These are phyloP conservation scores for Phragmites australis DNA, from an alignment of 176 grass and related monocot genomes.

Conservation along the genomic window DNA sequence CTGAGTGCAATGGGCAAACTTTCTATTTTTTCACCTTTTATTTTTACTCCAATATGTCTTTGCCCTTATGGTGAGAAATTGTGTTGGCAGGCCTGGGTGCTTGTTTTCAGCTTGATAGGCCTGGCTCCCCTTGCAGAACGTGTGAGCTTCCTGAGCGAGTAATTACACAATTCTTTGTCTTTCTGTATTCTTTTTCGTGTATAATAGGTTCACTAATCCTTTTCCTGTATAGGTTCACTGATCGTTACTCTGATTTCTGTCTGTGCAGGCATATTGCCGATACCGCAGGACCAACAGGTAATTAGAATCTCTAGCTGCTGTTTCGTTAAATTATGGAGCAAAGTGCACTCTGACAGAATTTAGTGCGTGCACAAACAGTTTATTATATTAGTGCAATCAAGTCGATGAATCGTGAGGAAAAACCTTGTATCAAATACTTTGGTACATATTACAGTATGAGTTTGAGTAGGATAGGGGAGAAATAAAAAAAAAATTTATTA, in stretches of 20 bases:
- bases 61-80: neutral
- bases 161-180: slow-evolving; percentile 18
- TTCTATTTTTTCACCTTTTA: too few relatives aligned
- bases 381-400: neutral
- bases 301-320: neutral
- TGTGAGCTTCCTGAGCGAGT: slow-evolving; percentile 75
- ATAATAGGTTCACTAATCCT: neutral
- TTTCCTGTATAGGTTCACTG: too few relatives aligned
- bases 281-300: slow-evolving; percentile 56
- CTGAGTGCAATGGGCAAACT: too few relatives aligned
- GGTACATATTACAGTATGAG: neutral
- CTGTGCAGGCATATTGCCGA: slow-evolving; percentile 52
- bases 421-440: too few relatives aligned
- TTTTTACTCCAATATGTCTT: neutral
- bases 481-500: too few relatives aligned
- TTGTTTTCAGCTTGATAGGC: slow-evolving; percentile 61
- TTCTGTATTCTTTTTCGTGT: neutral
- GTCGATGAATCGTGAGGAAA: neutral
- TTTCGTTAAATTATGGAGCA: neutral
- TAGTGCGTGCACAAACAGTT: neutral
- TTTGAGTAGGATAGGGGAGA: too few relatives aligned
- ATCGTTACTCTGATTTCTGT: neutral
- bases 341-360: neutral
- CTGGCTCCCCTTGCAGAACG: slow-evolving; percentile 66
- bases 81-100: slow-evolving; percentile 50